A percentile compares a stretch with the other conserved stretches of the same genome.
Conservation (phyloP, 192 early-diverging fungal species). For the Linnemannia hyalina region DNA sequence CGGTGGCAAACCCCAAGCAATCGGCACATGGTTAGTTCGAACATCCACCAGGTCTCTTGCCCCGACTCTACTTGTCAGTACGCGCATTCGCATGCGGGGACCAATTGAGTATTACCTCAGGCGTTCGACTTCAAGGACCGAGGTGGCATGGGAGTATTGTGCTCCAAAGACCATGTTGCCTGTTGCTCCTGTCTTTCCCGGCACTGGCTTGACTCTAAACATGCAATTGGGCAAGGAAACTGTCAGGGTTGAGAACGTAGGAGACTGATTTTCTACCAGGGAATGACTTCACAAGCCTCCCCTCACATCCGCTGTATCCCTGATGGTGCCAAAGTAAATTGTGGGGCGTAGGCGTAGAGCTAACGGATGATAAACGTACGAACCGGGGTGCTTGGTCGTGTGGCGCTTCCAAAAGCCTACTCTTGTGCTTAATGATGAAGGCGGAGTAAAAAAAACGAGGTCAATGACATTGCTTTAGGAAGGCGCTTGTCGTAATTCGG, state of each 20-base stretch:
- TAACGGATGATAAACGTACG: slow-evolving; percentile 15
- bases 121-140: slow-evolving; percentile 53
- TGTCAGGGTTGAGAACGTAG: neutral
- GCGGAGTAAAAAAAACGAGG: neutral
- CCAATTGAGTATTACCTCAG: slow-evolving; percentile 11
- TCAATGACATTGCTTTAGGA: neutral
- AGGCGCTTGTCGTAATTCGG: neutral
- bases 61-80: no score
- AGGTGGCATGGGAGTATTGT: slow-evolving; percentile 62
- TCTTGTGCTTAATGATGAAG: slow-evolving; percentile 19
- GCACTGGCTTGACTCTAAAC: slow-evolving; percentile 60
- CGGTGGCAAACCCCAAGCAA: neutral
- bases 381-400: slow-evolving; percentile 43
- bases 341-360: neutral
- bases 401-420: slow-evolving; percentile 53
- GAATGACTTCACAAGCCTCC: neutral
- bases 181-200: slow-evolving; percentile 56
- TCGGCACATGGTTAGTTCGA: neutral
- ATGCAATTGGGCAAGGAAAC: neutral
- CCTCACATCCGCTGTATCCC: neutral
- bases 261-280: neutral
- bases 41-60: no score
- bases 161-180: slow-evolving; percentile 59
- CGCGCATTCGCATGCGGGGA: no score
- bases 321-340: neutral